These are phyloP conservation scores for Tillandsia leiboldiana DNA, from an alignment of 176 grass and related monocot species.

Conservation along the genomic window DNA sequence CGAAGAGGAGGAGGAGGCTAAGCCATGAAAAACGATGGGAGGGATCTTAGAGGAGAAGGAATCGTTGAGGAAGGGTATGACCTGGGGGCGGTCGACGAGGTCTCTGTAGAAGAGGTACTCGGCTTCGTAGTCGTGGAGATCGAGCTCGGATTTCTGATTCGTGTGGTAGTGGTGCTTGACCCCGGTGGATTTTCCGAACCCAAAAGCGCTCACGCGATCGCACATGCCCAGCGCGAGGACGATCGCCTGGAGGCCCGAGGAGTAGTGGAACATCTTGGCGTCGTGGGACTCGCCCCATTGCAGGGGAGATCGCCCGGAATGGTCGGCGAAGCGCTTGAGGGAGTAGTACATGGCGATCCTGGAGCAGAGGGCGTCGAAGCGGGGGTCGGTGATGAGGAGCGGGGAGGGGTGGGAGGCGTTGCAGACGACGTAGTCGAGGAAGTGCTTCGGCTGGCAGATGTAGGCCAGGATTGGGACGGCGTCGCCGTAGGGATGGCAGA, in stretches of 20 bases:
- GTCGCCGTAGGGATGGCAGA: slow-evolving; percentile 48
- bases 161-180: slow-evolving; percentile 82
- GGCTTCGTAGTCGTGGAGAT: slow-evolving; percentile 75
- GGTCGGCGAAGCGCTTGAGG: slow-evolving; percentile 38
- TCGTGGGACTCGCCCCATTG: slow-evolving; percentile 51
- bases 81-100: slow-evolving; percentile 42
- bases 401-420: slow-evolving; percentile 38
- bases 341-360: slow-evolving; percentile 76
- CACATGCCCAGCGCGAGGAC: slow-evolving; percentile 53
- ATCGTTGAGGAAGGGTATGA: slow-evolving; percentile 45
- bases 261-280: slow-evolving; percentile 69
- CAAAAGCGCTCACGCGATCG: slow-evolving; percentile 44
- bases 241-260: slow-evolving; percentile 73
- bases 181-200: slow-evolving; percentile 54
- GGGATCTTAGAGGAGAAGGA: slow-evolving; percentile 21
- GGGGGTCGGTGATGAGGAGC: slow-evolving; percentile 55
- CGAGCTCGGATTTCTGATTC: slow-evolving; percentile 56
- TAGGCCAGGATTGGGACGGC: slow-evolving; percentile 31
- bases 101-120: slow-evolving; percentile 80
- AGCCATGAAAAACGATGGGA: slow-evolving; percentile 21
- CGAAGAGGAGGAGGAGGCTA: neutral
- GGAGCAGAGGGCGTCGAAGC: slow-evolving; percentile 59
- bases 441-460: slow-evolving; percentile 50
- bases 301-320: slow-evolving; percentile 30
- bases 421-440: slow-evolving; percentile 57